Base-by-base conservation (phyloP, 306 rosid species). In the Casuarina equisetifolia region DNA sequence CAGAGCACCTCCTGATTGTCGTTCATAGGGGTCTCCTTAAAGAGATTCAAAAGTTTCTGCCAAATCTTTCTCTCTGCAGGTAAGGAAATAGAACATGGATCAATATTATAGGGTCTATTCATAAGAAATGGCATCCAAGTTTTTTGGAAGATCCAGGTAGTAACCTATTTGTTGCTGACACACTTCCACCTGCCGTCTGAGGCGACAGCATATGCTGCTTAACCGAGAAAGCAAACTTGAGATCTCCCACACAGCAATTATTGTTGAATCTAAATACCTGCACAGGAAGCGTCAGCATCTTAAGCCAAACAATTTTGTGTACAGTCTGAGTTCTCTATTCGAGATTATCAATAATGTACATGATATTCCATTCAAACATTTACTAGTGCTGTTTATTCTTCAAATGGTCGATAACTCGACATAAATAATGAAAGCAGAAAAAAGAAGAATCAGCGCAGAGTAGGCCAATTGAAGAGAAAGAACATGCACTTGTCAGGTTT, bases 401-500 rank as follows among this genome's bases (percentile, higher is more conserved):
- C 36, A 63, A 38, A 32, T 9, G 36, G 35, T 43, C 61, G 19
- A 59, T 63, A 39, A 38, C 40, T 38, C 32, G 4, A 3, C n/a
- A 17, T 9, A 64, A 62, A 40, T 38, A 16, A 67, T n/a, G 71
- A 42, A 25, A 17, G 50, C 50, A 17, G 12, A 67, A 39, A 9
- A 25, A 67, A 67, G 36, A 42, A 67, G 12, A 58, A n/a, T 42
- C 50, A 67, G 73, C 71, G 69, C 49, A 61, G 67, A 16, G 17
- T 19, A 43, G 58, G 82, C 44, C 72, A 58, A 79, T 75, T 83
- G 75, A 76, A 85, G 73, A 81, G 91, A 83, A 80, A 86, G 84
- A 85, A 86, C 85, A 84, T 85, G 93, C 83, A 91, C 96, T 89
- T 91, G 88, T 89, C 88, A 84, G 84, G 78, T 82, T 82, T 85